Evolutionary conservation across 495 filamentous ascomycete species (phyloP).

Genomic region (Penicillium pancosmium): DNA sequence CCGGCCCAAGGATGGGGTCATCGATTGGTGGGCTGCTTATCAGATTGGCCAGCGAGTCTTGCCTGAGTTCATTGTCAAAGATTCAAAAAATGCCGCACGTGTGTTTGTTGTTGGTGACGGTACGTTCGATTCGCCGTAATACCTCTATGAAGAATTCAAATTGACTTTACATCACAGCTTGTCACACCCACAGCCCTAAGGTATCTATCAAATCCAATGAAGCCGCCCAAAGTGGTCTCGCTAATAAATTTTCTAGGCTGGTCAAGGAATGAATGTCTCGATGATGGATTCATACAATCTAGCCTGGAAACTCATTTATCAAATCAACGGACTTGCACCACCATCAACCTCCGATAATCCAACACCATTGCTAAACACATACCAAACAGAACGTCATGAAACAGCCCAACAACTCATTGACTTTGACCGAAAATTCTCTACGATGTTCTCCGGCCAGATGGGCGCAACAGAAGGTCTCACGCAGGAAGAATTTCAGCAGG

Average conservation of each 20-base stretch:
- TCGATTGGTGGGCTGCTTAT: slow-evolving; percentile 36
- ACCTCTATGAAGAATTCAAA: not conserved
- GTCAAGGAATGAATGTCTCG: slow-evolving; percentile 86
- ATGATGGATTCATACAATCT: slow-evolving; percentile 83
- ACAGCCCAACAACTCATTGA: slow-evolving; percentile 73
- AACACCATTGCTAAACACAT: slow-evolving; percentile 62
- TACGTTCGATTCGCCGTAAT: slow-evolving; percentile 16
- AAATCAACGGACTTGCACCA: slow-evolving; percentile 61
- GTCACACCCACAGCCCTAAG: slow-evolving; percentile 70
- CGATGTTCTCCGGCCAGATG: slow-evolving; percentile 49
- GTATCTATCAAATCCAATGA: slow-evolving; percentile 23
- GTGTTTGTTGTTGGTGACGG: slow-evolving; percentile 65
- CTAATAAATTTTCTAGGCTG: slow-evolving; percentile 52
- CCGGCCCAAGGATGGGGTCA: slow-evolving; percentile 19
- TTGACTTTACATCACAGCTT: slow-evolving; percentile 20
- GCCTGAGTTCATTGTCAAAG: slow-evolving; percentile 47
- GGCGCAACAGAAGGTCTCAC: slow-evolving; percentile 41
- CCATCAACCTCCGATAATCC: slow-evolving; percentile 33
- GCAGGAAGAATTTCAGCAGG: slow-evolving; percentile 52
- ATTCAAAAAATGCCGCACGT: slow-evolving; percentile 34
- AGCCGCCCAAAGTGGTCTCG: not conserved
- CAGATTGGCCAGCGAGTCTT: slow-evolving; percentile 42
- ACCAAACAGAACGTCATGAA: slow-evolving; percentile 66
- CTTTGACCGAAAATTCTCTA: slow-evolving; percentile 65
- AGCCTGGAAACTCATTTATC: slow-evolving; percentile 78